phyloP scores from a whole-genome alignment of 2,329 filamentous ascomycete genomes.

The Nemania diffusa region DNA sequence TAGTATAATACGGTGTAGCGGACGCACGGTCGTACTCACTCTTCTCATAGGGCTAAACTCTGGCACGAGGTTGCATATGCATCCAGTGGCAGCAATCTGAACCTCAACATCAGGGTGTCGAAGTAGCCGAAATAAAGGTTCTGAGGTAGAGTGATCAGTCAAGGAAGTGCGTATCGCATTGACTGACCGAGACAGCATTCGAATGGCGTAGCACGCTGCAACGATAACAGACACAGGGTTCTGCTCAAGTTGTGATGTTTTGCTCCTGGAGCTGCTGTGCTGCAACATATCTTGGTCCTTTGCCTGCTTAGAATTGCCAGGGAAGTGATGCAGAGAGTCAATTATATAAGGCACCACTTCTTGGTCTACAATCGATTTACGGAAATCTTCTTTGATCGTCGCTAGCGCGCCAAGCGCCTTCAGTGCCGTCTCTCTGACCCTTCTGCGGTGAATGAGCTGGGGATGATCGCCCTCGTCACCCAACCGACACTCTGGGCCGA shows the following conservation, averaged over 20 bases:
- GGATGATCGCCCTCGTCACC: conserved; percentile 71
- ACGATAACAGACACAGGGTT: conserved; percentile 83
- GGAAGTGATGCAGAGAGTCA: conserved; percentile 75
- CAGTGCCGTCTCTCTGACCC: conserved; percentile 78
- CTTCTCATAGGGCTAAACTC: conserved; percentile 93
- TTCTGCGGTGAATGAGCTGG: conserved; percentile 74
- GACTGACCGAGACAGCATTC: conserved; percentile 85
- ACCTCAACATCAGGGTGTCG: conserved; percentile 80
- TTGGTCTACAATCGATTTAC: conserved; percentile 83
- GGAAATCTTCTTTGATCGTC: conserved; percentile 82
- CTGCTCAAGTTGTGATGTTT: conserved; percentile 58
- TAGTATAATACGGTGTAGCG: conserved; percentile 26
- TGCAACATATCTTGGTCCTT: conserved; percentile 45
- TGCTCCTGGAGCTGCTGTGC: conserved; percentile 38
- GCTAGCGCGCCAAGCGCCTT: conserved; percentile 85
- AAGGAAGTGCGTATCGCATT: conserved; percentile 85
- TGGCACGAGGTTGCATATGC: conserved; percentile 84
- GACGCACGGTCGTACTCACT: conserved; percentile 62
- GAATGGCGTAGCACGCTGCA: conserved; percentile 83
- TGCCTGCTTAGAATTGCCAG: conserved; percentile 61
- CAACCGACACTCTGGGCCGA: conserved; percentile 58
- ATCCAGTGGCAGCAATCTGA: conserved; percentile 85
- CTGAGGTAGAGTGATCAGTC: conserved; percentile 84
- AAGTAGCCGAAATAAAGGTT: conserved; percentile 80
- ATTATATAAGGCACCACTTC: conserved; percentile 85